Base-by-base conservation (phyloP, 1,139 yeast species). In the Diutina neorugosa region DNA sequence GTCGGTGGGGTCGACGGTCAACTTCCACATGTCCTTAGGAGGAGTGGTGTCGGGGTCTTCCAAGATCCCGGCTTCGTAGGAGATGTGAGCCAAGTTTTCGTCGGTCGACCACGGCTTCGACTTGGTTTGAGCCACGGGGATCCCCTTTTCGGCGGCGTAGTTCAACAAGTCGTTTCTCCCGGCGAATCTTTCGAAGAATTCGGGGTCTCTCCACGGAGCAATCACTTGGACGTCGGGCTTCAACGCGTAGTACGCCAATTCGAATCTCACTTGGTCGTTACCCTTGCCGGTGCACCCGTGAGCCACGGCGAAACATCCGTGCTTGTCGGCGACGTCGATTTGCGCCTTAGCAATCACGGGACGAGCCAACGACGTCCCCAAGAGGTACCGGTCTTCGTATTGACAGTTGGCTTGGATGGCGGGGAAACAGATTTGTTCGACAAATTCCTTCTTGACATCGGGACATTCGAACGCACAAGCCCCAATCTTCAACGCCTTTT, bases 261-360 rank as follows among this genome's bases (percentile, higher is more conserved):
- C 98, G 69, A 93, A 93, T 74, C 98, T 86, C 61, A 93, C 98
- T 77, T 93, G 98, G 73, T 93, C 98, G 69, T 93, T 93, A 75
- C 98, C 98, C 78, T 93, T 93, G 77, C 98, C 98, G 61, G 98
- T 93, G 76, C 98, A 93, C 58, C 98, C 98, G 71, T 93, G 98
- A 53, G 96, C 84, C 54, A 93, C 98, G 54, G 98, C 98, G 64
- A 91, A 90, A 80, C 98, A 93, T 56, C 97, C 97, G 71, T 94
- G 93, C 65, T 87, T 82, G 75, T 90, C 95, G 58, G 98, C 98
- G 60, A 89, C 97, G 65, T 86, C 81, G 67, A 93, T 93, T 75
- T 93, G 98, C 52, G 98, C 98, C 74, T 91, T 84, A 55, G 98
- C 97, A 70, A 93, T 93, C 56, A 93, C 96, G 52, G 98, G 98